Percentiles rank a stretch among this genome's conserved stretches.
These are phyloP conservation scores for Hibiscus syriacus DNA, from an alignment of 345 rosid species.

Conservation along the genomic window DNA sequence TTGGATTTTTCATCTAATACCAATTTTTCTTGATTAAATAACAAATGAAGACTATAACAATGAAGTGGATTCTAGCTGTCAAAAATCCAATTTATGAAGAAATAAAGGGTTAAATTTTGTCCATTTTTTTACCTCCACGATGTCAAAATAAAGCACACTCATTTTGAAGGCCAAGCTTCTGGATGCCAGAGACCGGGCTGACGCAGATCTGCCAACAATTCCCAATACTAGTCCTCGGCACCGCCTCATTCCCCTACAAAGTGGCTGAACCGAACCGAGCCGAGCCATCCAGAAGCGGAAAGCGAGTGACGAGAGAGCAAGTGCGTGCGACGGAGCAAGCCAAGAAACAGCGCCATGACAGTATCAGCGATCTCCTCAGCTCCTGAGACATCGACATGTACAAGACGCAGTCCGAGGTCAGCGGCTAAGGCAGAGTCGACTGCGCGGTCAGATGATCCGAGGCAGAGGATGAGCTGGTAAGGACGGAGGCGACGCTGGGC, in stretches of 20 bases:
- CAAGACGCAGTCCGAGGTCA: slow-evolving; percentile 83
- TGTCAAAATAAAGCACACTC: slow-evolving; percentile 89
- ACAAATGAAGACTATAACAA: not conserved
- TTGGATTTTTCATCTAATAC: not conserved
- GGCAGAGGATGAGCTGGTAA: no score
- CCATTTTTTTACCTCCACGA: slow-evolving; percentile 46
- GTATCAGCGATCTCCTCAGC: slow-evolving; percentile 98
- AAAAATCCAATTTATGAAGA: no score
- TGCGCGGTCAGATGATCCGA: no score
- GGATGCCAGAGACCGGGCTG: no score
- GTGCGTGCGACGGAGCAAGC: slow-evolving; percentile 92
- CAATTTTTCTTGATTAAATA: not conserved
- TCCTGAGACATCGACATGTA: slow-evolving; percentile 83
- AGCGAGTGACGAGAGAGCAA: slow-evolving; percentile 76
- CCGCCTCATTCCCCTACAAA: slow-evolving; percentile 90
- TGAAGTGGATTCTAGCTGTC: no score
- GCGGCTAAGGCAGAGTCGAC: no score
- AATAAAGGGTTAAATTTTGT: no score
- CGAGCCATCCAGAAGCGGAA: slow-evolving; percentile 93
- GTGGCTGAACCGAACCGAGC: slow-evolving; percentile 91
- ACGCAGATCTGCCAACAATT: no score
- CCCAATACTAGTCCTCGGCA: slow-evolving; percentile 95
- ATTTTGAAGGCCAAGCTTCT: no score
- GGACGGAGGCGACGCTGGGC: no score
- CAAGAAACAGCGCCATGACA: slow-evolving; percentile 91